Evolutionary conservation across 495 filamentous ascomycete genomes (phyloP).

Genomic region (Rostrohypoxylon terebratum): DNA sequence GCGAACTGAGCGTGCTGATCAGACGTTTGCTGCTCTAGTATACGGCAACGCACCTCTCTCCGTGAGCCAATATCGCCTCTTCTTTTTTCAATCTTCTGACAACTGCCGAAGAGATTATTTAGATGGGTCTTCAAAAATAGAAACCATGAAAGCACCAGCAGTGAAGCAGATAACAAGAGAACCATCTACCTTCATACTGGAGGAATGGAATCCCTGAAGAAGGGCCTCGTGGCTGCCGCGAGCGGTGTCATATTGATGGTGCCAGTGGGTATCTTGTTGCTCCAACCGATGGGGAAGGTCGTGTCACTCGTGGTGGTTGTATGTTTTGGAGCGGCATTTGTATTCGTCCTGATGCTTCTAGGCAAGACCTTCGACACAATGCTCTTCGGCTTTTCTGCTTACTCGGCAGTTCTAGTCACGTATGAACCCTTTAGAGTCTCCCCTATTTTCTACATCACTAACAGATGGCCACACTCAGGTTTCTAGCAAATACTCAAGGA

Average conservation of each 20-base stretch:
- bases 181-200: conserved; percentile 14
- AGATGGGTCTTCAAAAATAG: conserved; percentile 13
- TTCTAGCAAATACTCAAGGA: conserved; percentile 14
- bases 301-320: conserved; percentile 4
- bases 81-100: not conserved
- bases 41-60: conserved; percentile 12
- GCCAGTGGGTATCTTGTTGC: conserved; percentile 13
- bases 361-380: conserved; percentile 13
- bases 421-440: not conserved
- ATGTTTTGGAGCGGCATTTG: conserved; percentile 18
- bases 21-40: conserved; percentile 11
- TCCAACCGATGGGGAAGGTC: conserved; percentile 8
- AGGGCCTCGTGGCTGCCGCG: conserved; percentile 3
- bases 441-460: not conserved
- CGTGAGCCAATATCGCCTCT: not conserved
- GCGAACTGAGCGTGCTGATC: conserved; percentile 6
- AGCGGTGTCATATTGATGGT: conserved; percentile 17
- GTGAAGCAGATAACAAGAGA: not conserved
- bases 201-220: conserved; percentile 17
- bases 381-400: conserved; percentile 14
- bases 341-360: conserved; percentile 15
- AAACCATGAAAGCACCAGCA: not conserved
- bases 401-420: conserved; percentile 16
- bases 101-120: not conserved
- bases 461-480: not conserved